These are phyloP conservation scores for Exsudoporus floridanus DNA, from an alignment of 1,284 basidiomycete genomes.

Conservation along the genomic window DNA sequence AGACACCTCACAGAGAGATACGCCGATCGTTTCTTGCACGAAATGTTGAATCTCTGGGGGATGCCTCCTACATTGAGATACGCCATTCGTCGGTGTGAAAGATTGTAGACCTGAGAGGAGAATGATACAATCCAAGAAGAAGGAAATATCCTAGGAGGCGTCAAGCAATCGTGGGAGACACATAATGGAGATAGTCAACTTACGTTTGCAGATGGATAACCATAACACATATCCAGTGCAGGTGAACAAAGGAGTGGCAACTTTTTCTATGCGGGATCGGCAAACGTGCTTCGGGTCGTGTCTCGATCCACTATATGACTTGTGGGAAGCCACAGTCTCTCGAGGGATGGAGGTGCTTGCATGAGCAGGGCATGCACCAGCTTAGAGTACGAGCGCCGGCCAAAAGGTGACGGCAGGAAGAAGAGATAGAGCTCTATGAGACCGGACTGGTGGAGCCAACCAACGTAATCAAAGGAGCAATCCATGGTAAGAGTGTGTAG, in stretches of 20 bases:
- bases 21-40: too few relatives aligned
- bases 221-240: not conserved
- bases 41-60: not conserved
- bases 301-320: too few relatives aligned
- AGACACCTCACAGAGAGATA: not conserved
- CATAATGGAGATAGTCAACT: not conserved
- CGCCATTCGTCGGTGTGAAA: not conserved
- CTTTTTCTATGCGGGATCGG: not conserved
- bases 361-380: not conserved
- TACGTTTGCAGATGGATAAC: not conserved
- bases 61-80: not conserved
- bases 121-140: not conserved
- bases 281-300: not conserved
- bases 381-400: not conserved
- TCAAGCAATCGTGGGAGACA: not conserved
- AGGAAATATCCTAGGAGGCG: not conserved
- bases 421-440: conserved; percentile 4
- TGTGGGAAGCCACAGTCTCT: not conserved
- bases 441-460: not conserved
- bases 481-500: conserved; percentile 3
- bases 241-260: conserved; percentile 9
- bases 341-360: conserved; percentile 1
- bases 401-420: too few relatives aligned
- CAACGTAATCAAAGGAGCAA: fast-evolving
- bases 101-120: not conserved